Evolutionary conservation across 345 rosid genomes (phyloP).

Genomic region (Lenwebbia sp.): DNA sequence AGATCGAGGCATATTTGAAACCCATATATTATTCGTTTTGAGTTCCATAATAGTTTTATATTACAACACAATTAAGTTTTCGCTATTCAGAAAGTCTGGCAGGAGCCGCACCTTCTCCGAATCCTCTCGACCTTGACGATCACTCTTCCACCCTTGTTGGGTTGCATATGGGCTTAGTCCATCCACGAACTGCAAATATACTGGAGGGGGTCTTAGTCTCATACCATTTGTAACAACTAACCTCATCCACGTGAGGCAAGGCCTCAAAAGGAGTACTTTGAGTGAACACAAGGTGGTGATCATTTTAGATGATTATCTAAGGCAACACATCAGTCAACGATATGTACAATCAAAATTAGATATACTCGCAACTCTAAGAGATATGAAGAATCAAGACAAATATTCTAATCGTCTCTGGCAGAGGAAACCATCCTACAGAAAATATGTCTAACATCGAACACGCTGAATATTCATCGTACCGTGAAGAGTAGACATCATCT

Average conservation of each 20-base stretch:
- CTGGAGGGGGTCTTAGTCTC: neutral
- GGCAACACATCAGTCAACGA: neutral
- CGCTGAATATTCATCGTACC: neutral
- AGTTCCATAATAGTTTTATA: no score
- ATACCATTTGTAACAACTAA: neutral
- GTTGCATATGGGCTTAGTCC: neutral
- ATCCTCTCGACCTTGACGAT: neutral
- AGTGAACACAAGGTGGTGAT: neutral
- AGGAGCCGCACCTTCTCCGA: neutral
- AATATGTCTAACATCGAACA: no score
- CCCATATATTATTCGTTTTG: no score
- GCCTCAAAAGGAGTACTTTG: neutral
- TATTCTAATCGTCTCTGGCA: neutral
- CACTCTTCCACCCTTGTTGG: neutral
- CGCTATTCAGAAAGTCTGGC: neutral
- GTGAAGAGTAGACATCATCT: neutral
- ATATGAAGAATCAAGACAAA: neutral
- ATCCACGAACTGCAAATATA: neutral
- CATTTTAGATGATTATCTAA: neutral
- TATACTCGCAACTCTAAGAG: fast-evolving
- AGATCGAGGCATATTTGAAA: no score
- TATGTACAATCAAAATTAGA: neutral
- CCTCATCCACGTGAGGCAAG: no score
- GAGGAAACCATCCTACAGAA: no score
- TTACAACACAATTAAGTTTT: neutral